phyloP scores from a whole-genome alignment of 805 yeast genomes.

The Ogataea siamensis region DNA sequence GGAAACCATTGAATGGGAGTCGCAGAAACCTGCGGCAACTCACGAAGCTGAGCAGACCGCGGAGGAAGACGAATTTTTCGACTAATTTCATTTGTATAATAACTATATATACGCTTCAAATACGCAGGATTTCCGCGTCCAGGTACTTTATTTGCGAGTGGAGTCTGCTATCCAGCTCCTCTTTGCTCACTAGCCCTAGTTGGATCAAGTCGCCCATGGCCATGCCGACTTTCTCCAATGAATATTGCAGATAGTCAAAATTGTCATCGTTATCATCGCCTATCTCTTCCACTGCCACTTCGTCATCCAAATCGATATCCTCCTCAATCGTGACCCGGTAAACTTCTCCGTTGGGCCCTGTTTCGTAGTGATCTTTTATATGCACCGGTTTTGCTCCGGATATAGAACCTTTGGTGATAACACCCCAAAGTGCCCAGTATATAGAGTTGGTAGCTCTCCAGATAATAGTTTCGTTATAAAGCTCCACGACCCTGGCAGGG shows the following conservation, averaged over 20 bases:
- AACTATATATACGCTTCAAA: constrained; percentile 5
- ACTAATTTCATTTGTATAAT: constrained; percentile 17
- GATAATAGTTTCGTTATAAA: constrained; percentile 61
- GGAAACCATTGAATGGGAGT: constrained; percentile 15
- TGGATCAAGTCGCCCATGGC: constrained; percentile 72
- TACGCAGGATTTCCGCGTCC: constrained; percentile 35
- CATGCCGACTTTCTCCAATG: constrained; percentile 69
- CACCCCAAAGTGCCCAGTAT: constrained; percentile 91
- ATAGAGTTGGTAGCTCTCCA: constrained; percentile 84
- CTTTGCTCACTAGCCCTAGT: constrained; percentile 49
- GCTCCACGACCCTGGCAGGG: constrained; percentile 39
- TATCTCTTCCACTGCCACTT: constrained; percentile 27
- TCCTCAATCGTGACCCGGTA: constrained; percentile 37
- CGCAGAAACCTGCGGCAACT: constrained; percentile 1
- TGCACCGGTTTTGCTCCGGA: constrained; percentile 1
- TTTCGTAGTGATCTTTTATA: constrained; percentile 28
- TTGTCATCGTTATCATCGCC: constrained; percentile 46
- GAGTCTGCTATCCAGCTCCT: constrained; percentile 30
- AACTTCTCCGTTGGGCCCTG: constrained; percentile 57
- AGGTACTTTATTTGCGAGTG: constrained; percentile 40
- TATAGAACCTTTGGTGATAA: constrained; percentile 43
- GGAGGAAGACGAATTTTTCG: constrained; percentile 38
- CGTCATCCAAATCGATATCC: constrained; percentile 28
- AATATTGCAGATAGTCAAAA: constrained; percentile 75
- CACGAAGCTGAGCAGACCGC: constrained; percentile 2